Percentiles rank a stretch among this genome's conserved stretches.
Conservation (phyloP, 331 rosid species). For the Phaseolus coccineus region DNA sequence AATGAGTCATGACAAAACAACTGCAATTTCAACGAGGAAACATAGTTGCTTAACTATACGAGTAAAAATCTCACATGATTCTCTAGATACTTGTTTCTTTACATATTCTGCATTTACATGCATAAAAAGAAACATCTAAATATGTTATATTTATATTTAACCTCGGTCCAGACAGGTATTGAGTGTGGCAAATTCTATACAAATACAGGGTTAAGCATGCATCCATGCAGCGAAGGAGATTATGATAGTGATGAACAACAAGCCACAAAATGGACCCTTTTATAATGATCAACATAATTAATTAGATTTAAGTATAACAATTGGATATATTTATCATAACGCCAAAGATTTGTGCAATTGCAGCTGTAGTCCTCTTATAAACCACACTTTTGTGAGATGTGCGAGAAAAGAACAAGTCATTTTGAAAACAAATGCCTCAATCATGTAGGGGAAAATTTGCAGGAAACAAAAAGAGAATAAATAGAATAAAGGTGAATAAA, state of each 20-base stretch:
- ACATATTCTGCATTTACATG: slow-evolving; percentile 7
- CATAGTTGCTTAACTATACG: neutral
- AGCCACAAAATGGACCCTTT: slow-evolving; percentile 4
- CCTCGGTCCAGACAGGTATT: neutral
- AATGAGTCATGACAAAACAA: slow-evolving; percentile 5
- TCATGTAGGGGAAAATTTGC: neutral
- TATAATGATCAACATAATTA: neutral
- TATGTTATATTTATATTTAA: slow-evolving; percentile 2
- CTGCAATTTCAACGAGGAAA: neutral
- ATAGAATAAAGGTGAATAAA: neutral
- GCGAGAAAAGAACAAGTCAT: neutral
- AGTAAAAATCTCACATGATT: neutral
- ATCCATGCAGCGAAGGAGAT: slow-evolving; percentile 4
- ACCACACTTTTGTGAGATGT: neutral
- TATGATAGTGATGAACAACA: neutral
- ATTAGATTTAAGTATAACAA: neutral
- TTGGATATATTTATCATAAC: neutral
- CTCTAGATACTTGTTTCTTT: neutral
- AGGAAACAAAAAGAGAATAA: neutral
- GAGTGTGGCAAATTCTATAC: neutral
- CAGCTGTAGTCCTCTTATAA: neutral
- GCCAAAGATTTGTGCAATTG: neutral
- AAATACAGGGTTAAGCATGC: neutral
- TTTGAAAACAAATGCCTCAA: slow-evolving; percentile 1
- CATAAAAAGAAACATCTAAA: neutral